phyloP scores from a whole-genome alignment of 139 green algal species.

The Zygnema circumcarinatum region DNA sequence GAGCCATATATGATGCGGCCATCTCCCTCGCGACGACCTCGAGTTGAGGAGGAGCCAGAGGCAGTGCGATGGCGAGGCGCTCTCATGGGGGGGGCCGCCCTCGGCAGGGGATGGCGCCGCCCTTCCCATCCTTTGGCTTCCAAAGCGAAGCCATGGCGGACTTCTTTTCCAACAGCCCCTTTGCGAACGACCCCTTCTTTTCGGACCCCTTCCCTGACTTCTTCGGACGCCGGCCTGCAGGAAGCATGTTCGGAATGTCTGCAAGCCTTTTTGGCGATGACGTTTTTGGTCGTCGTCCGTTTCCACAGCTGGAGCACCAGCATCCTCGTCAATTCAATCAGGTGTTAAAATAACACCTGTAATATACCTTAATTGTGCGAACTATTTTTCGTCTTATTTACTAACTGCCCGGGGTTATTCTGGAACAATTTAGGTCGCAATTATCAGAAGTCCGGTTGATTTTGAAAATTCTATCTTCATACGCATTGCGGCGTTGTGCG shows the following conservation, averaged over 20 bases:
- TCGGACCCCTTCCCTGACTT: neutral
- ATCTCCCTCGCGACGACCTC: too few relatives aligned
- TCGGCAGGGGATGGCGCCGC: neutral
- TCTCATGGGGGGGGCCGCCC: neutral
- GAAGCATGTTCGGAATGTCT: neutral
- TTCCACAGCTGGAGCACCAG: neutral
- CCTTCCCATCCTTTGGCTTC: neutral
- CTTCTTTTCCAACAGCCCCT: neutral
- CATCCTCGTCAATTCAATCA: neutral
- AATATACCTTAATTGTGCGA: too few relatives aligned
- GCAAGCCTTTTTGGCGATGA: neutral
- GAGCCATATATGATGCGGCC: too few relatives aligned
- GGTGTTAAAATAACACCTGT: too few relatives aligned
- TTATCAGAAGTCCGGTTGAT: too few relatives aligned
- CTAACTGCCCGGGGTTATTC: too few relatives aligned
- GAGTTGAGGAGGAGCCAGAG: too few relatives aligned
- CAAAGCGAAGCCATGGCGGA: neutral
- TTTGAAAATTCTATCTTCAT: too few relatives aligned
- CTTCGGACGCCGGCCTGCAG: neutral
- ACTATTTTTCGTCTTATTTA: too few relatives aligned
- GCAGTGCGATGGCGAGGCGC: neutral
- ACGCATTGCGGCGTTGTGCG: too few relatives aligned
- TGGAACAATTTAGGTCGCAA: too few relatives aligned
- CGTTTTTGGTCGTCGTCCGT: neutral
- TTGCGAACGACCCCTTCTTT: neutral